These are phyloP conservation scores for Acanthamoeba healyi DNA, from an alignment of 208 protist species.

Conservation along the genomic window DNA sequence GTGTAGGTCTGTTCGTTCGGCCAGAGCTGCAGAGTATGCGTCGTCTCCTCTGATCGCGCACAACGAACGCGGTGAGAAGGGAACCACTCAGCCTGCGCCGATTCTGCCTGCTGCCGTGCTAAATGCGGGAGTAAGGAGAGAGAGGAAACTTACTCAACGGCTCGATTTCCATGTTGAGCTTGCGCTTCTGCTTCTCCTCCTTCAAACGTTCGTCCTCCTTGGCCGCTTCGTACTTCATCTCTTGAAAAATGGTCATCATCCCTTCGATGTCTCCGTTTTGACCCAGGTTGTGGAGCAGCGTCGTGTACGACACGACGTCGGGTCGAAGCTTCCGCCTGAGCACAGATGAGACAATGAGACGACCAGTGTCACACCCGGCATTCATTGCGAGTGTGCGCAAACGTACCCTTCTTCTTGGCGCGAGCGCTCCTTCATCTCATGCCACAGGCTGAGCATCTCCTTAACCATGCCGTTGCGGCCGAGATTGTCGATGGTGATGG, in stretches of 20 bases:
- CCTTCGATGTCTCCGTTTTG: neutral
- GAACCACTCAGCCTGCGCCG: no score
- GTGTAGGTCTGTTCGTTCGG: constrained; percentile 34
- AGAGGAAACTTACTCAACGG: neutral
- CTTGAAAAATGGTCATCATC: neutral
- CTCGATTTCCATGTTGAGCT: constrained; percentile 14
- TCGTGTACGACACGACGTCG: neutral
- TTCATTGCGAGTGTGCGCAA: neutral
- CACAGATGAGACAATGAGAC: neutral
- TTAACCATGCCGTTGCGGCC: neutral
- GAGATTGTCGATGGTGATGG: neutral
- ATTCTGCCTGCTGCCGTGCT: no score
- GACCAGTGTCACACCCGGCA: neutral
- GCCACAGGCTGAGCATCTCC: neutral
- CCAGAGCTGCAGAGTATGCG: neutral
- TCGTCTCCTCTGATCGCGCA: neutral
- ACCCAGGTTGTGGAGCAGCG: constrained; percentile 12
- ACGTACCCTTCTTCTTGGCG: neutral
- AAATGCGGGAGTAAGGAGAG: neutral
- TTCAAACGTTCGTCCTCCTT: neutral
- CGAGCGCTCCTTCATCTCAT: constrained; percentile 11
- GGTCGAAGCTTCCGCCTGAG: neutral
- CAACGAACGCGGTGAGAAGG: no score
- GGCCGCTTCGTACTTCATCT: neutral
- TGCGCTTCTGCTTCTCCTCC: neutral